phyloP scores from a whole-genome alignment of 768 basidiomycete genomes.

The Collybiopsis confluens region DNA sequence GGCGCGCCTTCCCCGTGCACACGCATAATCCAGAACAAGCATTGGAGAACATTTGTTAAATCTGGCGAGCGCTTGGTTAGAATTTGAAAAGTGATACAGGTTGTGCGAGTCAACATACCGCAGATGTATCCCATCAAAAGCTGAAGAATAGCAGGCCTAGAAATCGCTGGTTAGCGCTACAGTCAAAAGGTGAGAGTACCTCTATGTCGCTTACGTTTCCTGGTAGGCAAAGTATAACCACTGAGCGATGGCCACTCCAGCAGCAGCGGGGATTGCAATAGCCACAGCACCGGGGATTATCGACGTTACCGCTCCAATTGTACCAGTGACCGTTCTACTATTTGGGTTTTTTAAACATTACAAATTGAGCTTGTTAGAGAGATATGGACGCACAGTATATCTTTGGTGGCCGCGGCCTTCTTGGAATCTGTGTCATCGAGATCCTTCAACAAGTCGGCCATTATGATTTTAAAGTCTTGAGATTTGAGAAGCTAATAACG shows the following conservation, averaged over 20 bases:
- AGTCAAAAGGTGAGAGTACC: background rate
- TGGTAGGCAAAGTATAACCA: background rate
- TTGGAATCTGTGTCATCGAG: background rate
- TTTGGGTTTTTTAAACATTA: background rate
- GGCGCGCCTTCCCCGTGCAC: background rate
- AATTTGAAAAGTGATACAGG: background rate
- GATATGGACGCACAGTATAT: background rate
- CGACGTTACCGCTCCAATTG: background rate
- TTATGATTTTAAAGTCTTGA: background rate
- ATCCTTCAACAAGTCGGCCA: background rate
- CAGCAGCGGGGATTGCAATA: background rate
- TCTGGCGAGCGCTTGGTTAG: background rate
- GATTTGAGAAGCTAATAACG: background rate
- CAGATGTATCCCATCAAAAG: background rate
- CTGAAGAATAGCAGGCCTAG: background rate
- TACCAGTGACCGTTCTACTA: background rate
- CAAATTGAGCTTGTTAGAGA: background rate
- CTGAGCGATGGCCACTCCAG: background rate
- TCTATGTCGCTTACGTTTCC: background rate
- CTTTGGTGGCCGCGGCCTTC: background rate
- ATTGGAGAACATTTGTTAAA: conserved; percentile 3
- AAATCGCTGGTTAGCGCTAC: background rate
- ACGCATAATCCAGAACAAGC: conserved; percentile 2
- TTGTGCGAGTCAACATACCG: background rate
- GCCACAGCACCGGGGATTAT: background rate